Conservation (phyloP, 352 stramenopile genomes). For the Sclerospora graminicola region DNA sequence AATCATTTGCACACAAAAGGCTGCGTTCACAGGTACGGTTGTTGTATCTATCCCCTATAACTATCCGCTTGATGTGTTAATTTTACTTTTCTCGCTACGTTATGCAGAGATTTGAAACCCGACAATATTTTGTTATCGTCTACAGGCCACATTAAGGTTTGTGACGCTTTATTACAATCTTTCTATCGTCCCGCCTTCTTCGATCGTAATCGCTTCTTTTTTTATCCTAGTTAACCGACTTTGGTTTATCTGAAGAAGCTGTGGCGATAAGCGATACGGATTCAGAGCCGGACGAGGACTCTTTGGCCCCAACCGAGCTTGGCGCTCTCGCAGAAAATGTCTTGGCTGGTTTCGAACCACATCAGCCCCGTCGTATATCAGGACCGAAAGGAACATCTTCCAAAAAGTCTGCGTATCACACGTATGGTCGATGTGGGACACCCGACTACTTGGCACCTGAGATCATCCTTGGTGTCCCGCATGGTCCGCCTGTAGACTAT, state of each 20-base stretch:
- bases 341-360: background rate
- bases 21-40: constrained; percentile 63
- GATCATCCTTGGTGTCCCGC: constrained; percentile 63
- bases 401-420: constrained; percentile 48
- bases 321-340: constrained; percentile 1
- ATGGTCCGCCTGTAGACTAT: constrained; percentile 78
- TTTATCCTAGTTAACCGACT: constrained; percentile 65
- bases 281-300: constrained; percentile 24
- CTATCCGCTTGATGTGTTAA: too few species aligned
- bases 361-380: constrained; percentile 4
- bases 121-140: constrained; percentile 87
- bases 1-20: constrained; percentile 81
- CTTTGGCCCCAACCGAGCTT: constrained; percentile 7
- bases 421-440: constrained; percentile 69
- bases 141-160: constrained; percentile 79
- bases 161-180: constrained; percentile 3
- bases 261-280: constrained; percentile 26
- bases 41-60: background rate
- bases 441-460: constrained; percentile 86
- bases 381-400: constrained; percentile 16
- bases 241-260: constrained; percentile 77
- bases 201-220: background rate
- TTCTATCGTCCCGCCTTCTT: background rate
- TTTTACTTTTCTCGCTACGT: too few species aligned
- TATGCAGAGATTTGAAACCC: constrained; percentile 75